Conservation (phyloP, 148 eudicot species). For the Polygonum maritimum region DNA sequence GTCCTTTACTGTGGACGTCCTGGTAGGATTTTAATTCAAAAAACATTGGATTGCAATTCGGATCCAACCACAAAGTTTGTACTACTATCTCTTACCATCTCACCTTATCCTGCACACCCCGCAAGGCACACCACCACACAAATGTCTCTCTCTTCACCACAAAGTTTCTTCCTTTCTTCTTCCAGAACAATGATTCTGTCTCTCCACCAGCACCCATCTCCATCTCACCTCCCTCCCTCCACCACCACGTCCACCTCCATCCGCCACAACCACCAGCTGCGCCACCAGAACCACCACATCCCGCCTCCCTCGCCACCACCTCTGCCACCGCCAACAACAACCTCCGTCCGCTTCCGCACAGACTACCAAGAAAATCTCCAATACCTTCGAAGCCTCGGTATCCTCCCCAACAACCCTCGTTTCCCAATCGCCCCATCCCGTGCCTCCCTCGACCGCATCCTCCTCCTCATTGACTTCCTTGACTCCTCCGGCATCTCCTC, state of each 20-base stretch:
- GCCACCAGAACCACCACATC: neutral
- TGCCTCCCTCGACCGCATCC: conserved; percentile 26
- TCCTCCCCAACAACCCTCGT: conserved; percentile 25
- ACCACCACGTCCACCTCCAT: neutral
- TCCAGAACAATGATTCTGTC: conserved; percentile 12
- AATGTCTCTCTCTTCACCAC: neutral
- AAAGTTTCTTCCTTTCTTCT: conserved; percentile 13
- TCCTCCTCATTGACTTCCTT: conserved; percentile 34
- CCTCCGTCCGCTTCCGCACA: conserved; percentile 28
- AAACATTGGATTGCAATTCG: neutral
- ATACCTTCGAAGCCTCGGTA: conserved; percentile 17
- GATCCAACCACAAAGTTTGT: neutral
- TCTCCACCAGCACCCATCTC: neutral
- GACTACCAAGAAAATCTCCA: conserved; percentile 29
- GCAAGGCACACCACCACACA: conserved; percentile 9
- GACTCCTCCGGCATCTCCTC: conserved; percentile 49
- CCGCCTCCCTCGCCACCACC: conserved; percentile 11
- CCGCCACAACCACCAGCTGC: neutral
- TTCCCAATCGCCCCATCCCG: conserved; percentile 28
- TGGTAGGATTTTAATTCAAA: neutral
- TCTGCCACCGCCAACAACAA: conserved; percentile 12
- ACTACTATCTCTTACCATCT: neutral
- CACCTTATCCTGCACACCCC: neutral
- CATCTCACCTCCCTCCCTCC: neutral
- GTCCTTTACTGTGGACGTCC: neutral